Evolutionary conservation across 768 basidiomycete genomes (phyloP).

Genomic region (Rhizopogon rudus): DNA sequence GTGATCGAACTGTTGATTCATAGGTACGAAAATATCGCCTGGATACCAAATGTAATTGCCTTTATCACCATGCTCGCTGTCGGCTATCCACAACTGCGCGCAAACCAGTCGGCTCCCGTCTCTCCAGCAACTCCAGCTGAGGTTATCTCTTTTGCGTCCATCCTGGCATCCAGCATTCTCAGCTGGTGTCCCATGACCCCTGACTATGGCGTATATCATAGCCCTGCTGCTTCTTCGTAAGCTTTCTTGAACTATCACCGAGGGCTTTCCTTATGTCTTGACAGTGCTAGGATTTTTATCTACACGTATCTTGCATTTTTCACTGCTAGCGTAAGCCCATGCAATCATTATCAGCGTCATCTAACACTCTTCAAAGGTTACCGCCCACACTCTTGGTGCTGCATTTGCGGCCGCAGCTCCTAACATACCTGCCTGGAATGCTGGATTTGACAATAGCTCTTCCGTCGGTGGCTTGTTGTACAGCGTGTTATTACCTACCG

Average conservation of each 20-base stretch:
- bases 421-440: slow-evolving; percentile 32
- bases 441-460: slow-evolving; percentile 34
- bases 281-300: slow-evolving; percentile 34
- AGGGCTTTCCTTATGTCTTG: neutral
- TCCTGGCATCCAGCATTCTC: slow-evolving; percentile 38
- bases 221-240: slow-evolving; percentile 56
- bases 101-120: slow-evolving; percentile 32
- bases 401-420: slow-evolving; percentile 40
- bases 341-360: neutral
- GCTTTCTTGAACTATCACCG: slow-evolving; percentile 2
- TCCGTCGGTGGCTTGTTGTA: slow-evolving; percentile 42
- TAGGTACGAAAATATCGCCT: slow-evolving; percentile 72
- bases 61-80: slow-evolving; percentile 65
- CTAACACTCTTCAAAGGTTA: slow-evolving; percentile 21
- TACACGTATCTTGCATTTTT: slow-evolving; percentile 45
- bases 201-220: slow-evolving; percentile 47
- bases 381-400: slow-evolving; percentile 39
- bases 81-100: slow-evolving; percentile 59
- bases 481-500: slow-evolving; percentile 32
- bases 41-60: slow-evolving; percentile 71
- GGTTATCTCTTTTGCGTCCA: slow-evolving; percentile 41
- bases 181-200: slow-evolving; percentile 40
- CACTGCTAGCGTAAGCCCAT: slow-evolving; percentile 32
- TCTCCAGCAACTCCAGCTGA: slow-evolving; percentile 27
- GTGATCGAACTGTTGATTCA: neutral